A percentile compares a stretch with the other conserved stretches of the same genome.
Evolutionary conservation across 257 asterid species (phyloP).

Genomic region (Solanum lignicaule): DNA sequence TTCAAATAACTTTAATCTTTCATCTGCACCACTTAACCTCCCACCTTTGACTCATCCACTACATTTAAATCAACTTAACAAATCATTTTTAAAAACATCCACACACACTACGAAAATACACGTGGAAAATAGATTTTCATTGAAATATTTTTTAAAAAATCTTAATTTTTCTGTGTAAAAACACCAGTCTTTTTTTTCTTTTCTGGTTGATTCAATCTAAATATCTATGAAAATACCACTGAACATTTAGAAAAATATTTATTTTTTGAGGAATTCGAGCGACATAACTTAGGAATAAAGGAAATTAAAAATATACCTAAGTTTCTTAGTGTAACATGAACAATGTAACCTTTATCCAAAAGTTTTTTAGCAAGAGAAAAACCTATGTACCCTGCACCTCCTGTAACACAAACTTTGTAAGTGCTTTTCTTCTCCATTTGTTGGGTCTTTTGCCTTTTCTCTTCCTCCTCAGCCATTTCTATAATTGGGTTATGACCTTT

Average conservation of each 20-base stretch:
- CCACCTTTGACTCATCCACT: slow-evolving; percentile 53
- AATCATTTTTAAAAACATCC: background rate
- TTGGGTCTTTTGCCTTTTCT: background rate
- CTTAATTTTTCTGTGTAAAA: no score
- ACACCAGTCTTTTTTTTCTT: no score
- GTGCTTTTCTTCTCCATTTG: background rate
- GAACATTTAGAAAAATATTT: no score
- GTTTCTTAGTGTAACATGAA: slow-evolving; percentile 58
- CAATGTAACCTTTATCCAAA: slow-evolving; percentile 38
- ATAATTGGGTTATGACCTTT: background rate
- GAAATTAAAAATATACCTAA: slow-evolving; percentile 9
- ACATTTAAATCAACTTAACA: background rate
- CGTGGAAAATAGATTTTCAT: background rate
- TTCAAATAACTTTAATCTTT: slow-evolving; percentile 38
- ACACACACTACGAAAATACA: background rate
- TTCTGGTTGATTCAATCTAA: no score
- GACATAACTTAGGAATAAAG: background rate
- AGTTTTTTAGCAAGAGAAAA: slow-evolving; percentile 41
- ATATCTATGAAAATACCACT: no score
- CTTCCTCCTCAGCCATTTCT: background rate
- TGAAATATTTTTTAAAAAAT: no score
- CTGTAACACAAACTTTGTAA: slow-evolving; percentile 51
- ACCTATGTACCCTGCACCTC: slow-evolving; percentile 57
- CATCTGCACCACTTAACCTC: slow-evolving; percentile 25
- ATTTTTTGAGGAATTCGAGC: no score